phyloP scores from a whole-genome alignment of 352 stramenopile genomes.

The Blastocystis sp. region DNA sequence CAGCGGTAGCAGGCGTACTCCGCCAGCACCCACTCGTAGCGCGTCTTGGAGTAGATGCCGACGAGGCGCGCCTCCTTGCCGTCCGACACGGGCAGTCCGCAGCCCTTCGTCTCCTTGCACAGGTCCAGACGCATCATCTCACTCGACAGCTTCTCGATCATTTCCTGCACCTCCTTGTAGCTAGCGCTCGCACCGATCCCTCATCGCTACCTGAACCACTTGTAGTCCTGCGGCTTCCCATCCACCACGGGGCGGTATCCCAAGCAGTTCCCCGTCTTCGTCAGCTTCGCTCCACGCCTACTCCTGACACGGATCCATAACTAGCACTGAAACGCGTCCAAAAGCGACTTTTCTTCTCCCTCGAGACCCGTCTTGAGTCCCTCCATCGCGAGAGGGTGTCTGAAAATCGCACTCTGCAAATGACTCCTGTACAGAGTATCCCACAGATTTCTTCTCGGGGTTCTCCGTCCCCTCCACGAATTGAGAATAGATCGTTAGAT shows the following conservation, averaged over 20 bases:
- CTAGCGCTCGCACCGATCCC: slow-evolving; percentile 18
- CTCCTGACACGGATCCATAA: background rate
- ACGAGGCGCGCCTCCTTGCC: slow-evolving; percentile 75
- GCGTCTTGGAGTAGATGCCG: slow-evolving; percentile 92
- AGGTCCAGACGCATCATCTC: slow-evolving; percentile 65
- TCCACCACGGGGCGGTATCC: slow-evolving; percentile 49
- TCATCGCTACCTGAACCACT: slow-evolving; percentile 46
- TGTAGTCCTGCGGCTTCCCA: slow-evolving; percentile 5
- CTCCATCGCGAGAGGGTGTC: slow-evolving; percentile 10
- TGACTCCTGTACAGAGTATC: background rate
- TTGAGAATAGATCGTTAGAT: slow-evolving; percentile 50
- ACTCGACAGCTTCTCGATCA: slow-evolving; percentile 64
- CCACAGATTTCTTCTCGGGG: background rate
- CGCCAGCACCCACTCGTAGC: slow-evolving; percentile 88
- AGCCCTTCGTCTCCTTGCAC: slow-evolving; percentile 29
- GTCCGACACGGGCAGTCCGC: slow-evolving; percentile 12
- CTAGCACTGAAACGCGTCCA: slow-evolving; percentile 14
- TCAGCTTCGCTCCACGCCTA: slow-evolving; percentile 15
- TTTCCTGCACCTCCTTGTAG: slow-evolving; percentile 52
- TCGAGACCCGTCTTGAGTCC: slow-evolving; percentile 49
- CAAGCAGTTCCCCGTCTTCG: slow-evolving; percentile 50
- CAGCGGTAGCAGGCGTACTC: slow-evolving; percentile 83
- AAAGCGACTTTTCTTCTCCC: slow-evolving; percentile 32
- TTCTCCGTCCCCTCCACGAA: slow-evolving; percentile 29
- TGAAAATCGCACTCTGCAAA: slow-evolving; percentile 28